These are phyloP conservation scores for Penicillium egyptiacum DNA, from an alignment of 495 filamentous ascomycete genomes.

Conservation along the genomic window DNA sequence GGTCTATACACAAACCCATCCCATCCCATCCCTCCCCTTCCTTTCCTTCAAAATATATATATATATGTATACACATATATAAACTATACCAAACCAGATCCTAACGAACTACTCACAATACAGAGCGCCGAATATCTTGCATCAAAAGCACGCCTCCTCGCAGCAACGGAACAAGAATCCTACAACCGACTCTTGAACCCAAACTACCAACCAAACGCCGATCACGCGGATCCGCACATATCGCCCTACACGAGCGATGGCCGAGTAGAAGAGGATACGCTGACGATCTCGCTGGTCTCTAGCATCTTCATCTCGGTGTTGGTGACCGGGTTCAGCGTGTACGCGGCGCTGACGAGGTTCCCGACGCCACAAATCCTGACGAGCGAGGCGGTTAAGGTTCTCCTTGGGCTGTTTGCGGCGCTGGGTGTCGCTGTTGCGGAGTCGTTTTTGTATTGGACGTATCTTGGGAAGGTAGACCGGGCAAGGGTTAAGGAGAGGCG, in stretches of 20 bases:
- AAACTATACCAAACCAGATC: not conserved
- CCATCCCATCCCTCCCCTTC: constrained; percentile 5
- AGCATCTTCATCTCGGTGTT: constrained; percentile 51
- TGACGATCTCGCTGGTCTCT: constrained; percentile 46
- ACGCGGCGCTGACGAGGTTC: constrained; percentile 53
- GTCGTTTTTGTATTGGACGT: constrained; percentile 83
- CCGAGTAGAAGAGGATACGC: constrained; percentile 22
- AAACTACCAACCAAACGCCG: constrained; percentile 40
- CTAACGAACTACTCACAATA: constrained; percentile 19
- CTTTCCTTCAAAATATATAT: too few relatives aligned
- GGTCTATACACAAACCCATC: constrained; percentile 4
- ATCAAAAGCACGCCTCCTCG: constrained; percentile 80
- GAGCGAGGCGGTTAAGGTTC: constrained; percentile 39
- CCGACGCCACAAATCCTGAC: constrained; percentile 46
- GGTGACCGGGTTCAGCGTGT: constrained; percentile 48
- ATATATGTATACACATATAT: too few relatives aligned
- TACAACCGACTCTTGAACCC: constrained; percentile 72
- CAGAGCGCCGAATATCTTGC: constrained; percentile 86
- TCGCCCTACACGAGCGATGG: not conserved
- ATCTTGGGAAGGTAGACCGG: constrained; percentile 72
- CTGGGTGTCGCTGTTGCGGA: constrained; percentile 78
- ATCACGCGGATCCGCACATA: constrained; percentile 41
- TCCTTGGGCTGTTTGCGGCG: constrained; percentile 42
- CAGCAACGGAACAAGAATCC: constrained; percentile 70
- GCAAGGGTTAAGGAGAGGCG: constrained; percentile 66